These are phyloP conservation scores for Leccinum subrobustum DNA, from an alignment of 1,284 basidiomycete genomes.

Conservation along the genomic window DNA sequence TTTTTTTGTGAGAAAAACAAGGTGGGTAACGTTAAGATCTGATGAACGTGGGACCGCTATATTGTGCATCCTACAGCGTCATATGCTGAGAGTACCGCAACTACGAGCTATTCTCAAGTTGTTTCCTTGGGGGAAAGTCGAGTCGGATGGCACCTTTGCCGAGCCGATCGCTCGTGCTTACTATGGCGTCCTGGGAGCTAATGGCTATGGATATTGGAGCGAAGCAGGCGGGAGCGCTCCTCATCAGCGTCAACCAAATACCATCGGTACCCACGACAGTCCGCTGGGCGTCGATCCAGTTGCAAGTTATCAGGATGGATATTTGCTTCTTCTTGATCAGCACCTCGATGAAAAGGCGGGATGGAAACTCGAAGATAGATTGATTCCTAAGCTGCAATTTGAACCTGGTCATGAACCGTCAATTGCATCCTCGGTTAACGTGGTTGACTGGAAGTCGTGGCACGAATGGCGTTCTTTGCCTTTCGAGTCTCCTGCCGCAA, in stretches of 20 bases:
- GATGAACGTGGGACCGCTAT: background rate
- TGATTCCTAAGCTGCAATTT: slow-evolving; percentile 36
- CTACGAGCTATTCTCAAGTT: slow-evolving; percentile 33
- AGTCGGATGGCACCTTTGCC: slow-evolving; percentile 40
- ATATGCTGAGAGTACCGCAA: slow-evolving; percentile 35
- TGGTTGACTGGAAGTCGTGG: slow-evolving; percentile 41
- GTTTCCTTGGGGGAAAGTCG: slow-evolving; percentile 42
- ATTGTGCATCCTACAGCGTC: slow-evolving; percentile 26
- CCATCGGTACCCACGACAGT: background rate
- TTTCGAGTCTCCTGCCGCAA: slow-evolving; percentile 40
- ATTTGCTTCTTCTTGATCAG: slow-evolving; percentile 29
- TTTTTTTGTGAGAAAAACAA: slow-evolving; percentile 38
- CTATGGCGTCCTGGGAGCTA: slow-evolving; percentile 38
- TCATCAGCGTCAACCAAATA: slow-evolving; percentile 29
- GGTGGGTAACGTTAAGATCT: slow-evolving; percentile 21
- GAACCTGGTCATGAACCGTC: slow-evolving; percentile 23
- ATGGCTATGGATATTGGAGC: slow-evolving; percentile 40
- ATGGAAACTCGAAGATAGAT: slow-evolving; percentile 38
- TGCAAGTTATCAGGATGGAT: slow-evolving; percentile 33
- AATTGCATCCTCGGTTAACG: slow-evolving; percentile 23
- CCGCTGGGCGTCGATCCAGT: slow-evolving; percentile 13
- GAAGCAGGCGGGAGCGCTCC: slow-evolving; percentile 33
- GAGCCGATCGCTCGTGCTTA: slow-evolving; percentile 36
- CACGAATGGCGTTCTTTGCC: slow-evolving; percentile 40
- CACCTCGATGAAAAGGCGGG: slow-evolving; percentile 36